Evolutionary conservation across 345 rosid species (phyloP).

Genomic region (Populus davidiana): DNA sequence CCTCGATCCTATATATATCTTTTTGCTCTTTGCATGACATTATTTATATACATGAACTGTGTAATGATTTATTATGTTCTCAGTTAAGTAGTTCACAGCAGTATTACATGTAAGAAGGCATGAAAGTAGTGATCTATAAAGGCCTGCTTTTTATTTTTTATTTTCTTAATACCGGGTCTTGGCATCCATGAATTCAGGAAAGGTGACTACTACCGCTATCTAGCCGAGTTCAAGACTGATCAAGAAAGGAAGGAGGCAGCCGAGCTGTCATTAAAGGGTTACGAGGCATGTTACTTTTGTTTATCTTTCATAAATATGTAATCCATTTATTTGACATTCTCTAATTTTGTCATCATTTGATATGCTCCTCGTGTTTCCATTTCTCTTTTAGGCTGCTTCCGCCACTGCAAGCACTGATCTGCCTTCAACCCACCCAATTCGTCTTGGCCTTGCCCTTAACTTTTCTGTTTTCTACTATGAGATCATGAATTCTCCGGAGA

Average conservation of each 20-base stretch:
- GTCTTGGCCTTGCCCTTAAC: conserved; percentile 98
- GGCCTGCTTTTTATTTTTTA: background rate
- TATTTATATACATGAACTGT: background rate
- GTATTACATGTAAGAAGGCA: background rate
- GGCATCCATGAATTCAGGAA: conserved; percentile 49
- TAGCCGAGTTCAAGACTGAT: conserved; percentile 93
- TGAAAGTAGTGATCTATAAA: background rate
- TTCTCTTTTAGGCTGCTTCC: conserved; percentile 67
- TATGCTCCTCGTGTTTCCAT: background rate
- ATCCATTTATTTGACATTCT: background rate
- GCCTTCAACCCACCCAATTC: conserved; percentile 96
- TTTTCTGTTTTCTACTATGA: conserved; percentile 98
- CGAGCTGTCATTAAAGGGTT: conserved; percentile 87
- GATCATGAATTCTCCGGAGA: conserved; percentile 99
- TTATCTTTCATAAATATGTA: background rate
- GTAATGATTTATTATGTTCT: background rate
- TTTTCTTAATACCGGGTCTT: background rate
- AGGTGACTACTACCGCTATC: conserved; percentile 89
- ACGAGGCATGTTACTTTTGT: conserved; percentile 53
- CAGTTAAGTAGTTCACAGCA: background rate
- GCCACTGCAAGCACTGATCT: conserved; percentile 82
- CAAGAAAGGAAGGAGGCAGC: conserved; percentile 90
- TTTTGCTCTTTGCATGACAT: background rate
- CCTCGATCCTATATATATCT: background rate
- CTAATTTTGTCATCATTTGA: background rate